Percentiles rank a stretch among this genome's conserved stretches.
Evolutionary conservation across 1,139 yeast genomes (phyloP).

Genomic region (Chernovozyma aurita): DNA sequence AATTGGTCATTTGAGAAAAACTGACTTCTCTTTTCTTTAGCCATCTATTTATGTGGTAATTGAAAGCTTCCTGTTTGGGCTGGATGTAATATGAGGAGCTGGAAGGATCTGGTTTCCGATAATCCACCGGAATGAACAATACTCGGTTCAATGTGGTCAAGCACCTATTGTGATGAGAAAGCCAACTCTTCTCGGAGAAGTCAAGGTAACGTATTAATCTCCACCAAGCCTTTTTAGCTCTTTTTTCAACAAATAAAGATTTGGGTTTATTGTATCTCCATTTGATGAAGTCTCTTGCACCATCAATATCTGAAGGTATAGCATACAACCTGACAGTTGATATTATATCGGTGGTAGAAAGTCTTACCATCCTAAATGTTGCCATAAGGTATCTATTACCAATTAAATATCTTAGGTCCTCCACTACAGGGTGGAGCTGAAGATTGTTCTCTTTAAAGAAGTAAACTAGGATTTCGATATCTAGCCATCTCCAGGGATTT

Average conservation of each 20-base stretch:
- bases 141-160: not conserved
- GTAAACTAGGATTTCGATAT: constrained; percentile 22
- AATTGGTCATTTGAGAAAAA: not conserved
- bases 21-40: not conserved
- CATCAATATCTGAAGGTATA: constrained; percentile 43
- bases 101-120: not conserved
- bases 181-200: constrained; percentile 23
- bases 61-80: constrained; percentile 5
- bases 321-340: constrained; percentile 45
- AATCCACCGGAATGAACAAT: constrained; percentile 2
- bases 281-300: constrained; percentile 25
- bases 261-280: constrained; percentile 25
- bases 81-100: not conserved
- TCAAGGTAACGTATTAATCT: constrained; percentile 34
- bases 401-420: constrained; percentile 37
- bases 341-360: constrained; percentile 7
- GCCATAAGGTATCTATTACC: constrained; percentile 36
- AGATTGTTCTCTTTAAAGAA: constrained; percentile 7
- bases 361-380: constrained; percentile 31
- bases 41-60: constrained; percentile 5
- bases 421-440: constrained; percentile 17
- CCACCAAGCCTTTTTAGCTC: constrained; percentile 26
- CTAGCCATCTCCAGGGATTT: constrained; percentile 53
- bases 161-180: not conserved
- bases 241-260: constrained; percentile 19